phyloP scores from a whole-genome alignment of 208 protist species.

The Wallacemonas collosoma region DNA sequence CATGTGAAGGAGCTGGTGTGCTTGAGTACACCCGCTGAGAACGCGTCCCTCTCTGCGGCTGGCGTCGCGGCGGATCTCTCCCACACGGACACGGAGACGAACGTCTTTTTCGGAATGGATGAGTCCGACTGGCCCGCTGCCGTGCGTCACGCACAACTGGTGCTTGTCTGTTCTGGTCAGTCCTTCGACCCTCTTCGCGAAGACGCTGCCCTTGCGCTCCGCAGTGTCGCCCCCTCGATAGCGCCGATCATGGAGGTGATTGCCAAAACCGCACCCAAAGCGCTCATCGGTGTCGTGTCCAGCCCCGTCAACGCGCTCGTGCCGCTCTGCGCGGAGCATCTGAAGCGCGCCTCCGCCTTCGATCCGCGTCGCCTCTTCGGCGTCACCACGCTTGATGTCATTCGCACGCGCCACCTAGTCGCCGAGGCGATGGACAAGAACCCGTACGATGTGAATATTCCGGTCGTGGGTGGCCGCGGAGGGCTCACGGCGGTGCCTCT shows the following conservation, averaged over 20 bases:
- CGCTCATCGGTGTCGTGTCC: slow-evolving; percentile 84
- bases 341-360: slow-evolving; percentile 71
- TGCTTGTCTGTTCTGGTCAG: slow-evolving; percentile 90
- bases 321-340: slow-evolving; percentile 89
- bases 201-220: slow-evolving; percentile 89
- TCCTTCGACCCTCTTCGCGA: slow-evolving; percentile 90
- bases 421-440: slow-evolving; percentile 64
- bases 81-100: slow-evolving; percentile 71
- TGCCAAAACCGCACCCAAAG: slow-evolving; percentile 71
- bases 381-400: slow-evolving; percentile 93
- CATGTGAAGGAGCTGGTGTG: slow-evolving; percentile 80
- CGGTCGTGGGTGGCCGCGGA: slow-evolving; percentile 94
- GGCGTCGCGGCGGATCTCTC: slow-evolving; percentile 78
- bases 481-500: slow-evolving; percentile 92
- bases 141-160: slow-evolving; percentile 76
- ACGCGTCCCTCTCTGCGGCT: slow-evolving; percentile 23
- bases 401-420: slow-evolving; percentile 69
- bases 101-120: slow-evolving; percentile 36
- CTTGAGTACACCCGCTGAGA: slow-evolving; percentile 52
- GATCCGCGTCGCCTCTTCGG: slow-evolving; percentile 90
- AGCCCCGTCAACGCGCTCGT: slow-evolving; percentile 95
- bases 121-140: slow-evolving; percentile 56
- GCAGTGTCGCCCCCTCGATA: slow-evolving; percentile 76
- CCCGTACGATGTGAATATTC: slow-evolving; percentile 80
- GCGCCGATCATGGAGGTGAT: slow-evolving; percentile 69